Evolutionary conservation across 2,329 filamentous ascomycete species (phyloP).

Genomic region (Alternaria novae-zelandiae): DNA sequence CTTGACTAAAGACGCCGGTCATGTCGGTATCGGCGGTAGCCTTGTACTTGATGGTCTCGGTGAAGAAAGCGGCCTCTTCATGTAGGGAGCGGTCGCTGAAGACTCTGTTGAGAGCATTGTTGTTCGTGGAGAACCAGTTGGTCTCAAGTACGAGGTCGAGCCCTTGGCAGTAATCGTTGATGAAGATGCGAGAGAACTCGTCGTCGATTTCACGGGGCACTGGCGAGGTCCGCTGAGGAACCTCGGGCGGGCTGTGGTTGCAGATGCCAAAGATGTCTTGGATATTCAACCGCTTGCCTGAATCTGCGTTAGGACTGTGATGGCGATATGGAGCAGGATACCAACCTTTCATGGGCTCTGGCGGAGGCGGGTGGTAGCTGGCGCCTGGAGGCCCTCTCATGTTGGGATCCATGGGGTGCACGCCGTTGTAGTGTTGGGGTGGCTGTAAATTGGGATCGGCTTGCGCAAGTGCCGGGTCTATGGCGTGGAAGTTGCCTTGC

Average conservation of each 20-base stretch:
- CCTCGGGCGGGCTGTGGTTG: conserved; percentile 44
- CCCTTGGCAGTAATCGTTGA: conserved; percentile 44
- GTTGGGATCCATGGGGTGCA: conserved; percentile 40
- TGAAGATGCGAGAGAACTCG: conserved; percentile 42
- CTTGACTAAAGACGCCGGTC: conserved; percentile 57
- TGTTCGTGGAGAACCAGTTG: conserved; percentile 74
- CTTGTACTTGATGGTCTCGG: conserved; percentile 41
- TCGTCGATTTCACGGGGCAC: conserved; percentile 40
- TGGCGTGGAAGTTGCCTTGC: conserved; percentile 63
- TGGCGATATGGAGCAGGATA: background rate
- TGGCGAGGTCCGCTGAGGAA: conserved; percentile 36
- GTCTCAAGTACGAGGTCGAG: conserved; percentile 65
- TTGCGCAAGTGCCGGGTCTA: conserved; percentile 70
- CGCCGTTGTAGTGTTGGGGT: conserved; percentile 42
- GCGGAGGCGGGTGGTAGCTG: conserved; percentile 22
- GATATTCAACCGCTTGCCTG: conserved; percentile 46
- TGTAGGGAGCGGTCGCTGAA: conserved; percentile 55
- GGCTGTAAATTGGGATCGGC: conserved; percentile 40
- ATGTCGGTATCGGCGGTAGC: conserved; percentile 32
- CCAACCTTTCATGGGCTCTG: conserved; percentile 41
- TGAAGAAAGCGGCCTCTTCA: conserved; percentile 45
- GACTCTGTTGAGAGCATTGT: conserved; percentile 56
- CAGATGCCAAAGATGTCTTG: conserved; percentile 44
- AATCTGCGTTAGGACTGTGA: conserved; percentile 6
- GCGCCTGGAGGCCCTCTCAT: conserved; percentile 35